Evolutionary conservation across 2,329 filamentous ascomycete species (phyloP).

Genomic region (Fusarium anguioides): DNA sequence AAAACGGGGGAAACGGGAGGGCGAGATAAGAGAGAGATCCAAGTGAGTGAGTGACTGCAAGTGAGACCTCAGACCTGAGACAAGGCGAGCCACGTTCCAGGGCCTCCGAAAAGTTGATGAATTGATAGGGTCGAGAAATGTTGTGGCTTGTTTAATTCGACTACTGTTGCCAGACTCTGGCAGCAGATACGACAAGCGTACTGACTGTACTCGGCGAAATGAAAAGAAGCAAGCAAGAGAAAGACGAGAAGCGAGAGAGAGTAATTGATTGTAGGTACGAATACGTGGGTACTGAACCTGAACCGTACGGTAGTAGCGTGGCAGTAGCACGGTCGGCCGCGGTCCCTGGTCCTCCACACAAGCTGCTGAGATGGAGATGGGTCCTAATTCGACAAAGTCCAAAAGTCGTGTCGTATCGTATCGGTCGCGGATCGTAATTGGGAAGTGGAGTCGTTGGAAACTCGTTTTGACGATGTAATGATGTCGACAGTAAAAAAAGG

Average conservation of each 20-base stretch:
- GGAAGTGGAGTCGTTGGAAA: slow-evolving; percentile 30
- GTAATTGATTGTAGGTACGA: slow-evolving; percentile 23
- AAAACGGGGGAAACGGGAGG: slow-evolving; percentile 13
- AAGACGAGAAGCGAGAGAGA: not conserved
- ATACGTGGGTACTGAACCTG: slow-evolving; percentile 35
- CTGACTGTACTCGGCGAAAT: not conserved
- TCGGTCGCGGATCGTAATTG: slow-evolving; percentile 41
- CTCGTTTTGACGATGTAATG: slow-evolving; percentile 31
- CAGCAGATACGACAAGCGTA: slow-evolving; percentile 21
- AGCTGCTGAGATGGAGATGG: slow-evolving; percentile 36
- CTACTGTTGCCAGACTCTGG: slow-evolving; percentile 21
- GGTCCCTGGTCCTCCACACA: slow-evolving; percentile 37
- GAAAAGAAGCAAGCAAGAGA: slow-evolving; percentile 17
- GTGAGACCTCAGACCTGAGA: slow-evolving; percentile 29
- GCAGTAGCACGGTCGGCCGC: slow-evolving; percentile 28
- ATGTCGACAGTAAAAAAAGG: slow-evolving; percentile 19
- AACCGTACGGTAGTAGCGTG: slow-evolving; percentile 18
- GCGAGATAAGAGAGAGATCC: slow-evolving; percentile 16
- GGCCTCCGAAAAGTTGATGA: not conserved
- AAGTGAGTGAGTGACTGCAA: not conserved
- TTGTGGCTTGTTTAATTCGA: slow-evolving; percentile 32
- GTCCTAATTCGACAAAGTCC: slow-evolving; percentile 23
- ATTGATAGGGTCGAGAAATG: slow-evolving; percentile 24
- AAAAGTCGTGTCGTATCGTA: slow-evolving; percentile 38
- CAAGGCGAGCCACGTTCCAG: slow-evolving; percentile 36